A percentile compares a stretch with the other conserved stretches of the same genome.
Evolutionary conservation across 768 basidiomycete species (phyloP).

Genomic region (Mycena pura): DNA sequence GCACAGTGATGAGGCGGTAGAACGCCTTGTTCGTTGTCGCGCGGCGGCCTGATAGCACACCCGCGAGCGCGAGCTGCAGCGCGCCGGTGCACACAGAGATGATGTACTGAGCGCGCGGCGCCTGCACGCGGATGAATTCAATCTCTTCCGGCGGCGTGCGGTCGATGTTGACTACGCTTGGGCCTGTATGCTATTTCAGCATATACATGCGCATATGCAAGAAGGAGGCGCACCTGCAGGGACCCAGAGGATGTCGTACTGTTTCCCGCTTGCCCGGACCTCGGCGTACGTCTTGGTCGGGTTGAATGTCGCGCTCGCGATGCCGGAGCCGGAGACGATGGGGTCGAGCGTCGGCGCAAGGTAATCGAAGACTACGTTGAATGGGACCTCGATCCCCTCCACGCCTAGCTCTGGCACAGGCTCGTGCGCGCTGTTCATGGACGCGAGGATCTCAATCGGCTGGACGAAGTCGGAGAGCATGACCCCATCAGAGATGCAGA

Average conservation of each 20-base stretch:
- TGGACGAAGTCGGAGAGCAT: constrained; percentile 29
- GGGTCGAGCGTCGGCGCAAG: constrained; percentile 29
- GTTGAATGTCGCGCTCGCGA: constrained; percentile 19
- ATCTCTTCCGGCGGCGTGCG: constrained; percentile 28
- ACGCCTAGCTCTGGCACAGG: background rate
- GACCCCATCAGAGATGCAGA: constrained; percentile 26
- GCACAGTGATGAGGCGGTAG: constrained; percentile 28
- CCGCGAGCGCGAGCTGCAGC: constrained; percentile 37
- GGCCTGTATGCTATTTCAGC: background rate
- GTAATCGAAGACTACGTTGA: constrained; percentile 27
- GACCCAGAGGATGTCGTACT: constrained; percentile 36
- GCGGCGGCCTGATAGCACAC: constrained; percentile 36
- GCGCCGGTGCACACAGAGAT: constrained; percentile 40
- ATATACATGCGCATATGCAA: background rate
- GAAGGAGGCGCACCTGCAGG: constrained; percentile 25
- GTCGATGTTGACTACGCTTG: constrained; percentile 16
- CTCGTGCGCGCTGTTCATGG: constrained; percentile 14
- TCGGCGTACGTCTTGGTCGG: constrained; percentile 33
- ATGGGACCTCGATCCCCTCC: constrained; percentile 9
- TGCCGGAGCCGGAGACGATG: constrained; percentile 19
- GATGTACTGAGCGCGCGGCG: constrained; percentile 37
- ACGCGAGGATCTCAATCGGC: constrained; percentile 27
- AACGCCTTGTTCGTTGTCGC: constrained; percentile 45
- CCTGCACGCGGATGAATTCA: constrained; percentile 32
- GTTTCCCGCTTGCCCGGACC: constrained; percentile 22